phyloP scores from a whole-genome alignment of 257 asterid genomes.

The Parsonsia alboflavescens region DNA sequence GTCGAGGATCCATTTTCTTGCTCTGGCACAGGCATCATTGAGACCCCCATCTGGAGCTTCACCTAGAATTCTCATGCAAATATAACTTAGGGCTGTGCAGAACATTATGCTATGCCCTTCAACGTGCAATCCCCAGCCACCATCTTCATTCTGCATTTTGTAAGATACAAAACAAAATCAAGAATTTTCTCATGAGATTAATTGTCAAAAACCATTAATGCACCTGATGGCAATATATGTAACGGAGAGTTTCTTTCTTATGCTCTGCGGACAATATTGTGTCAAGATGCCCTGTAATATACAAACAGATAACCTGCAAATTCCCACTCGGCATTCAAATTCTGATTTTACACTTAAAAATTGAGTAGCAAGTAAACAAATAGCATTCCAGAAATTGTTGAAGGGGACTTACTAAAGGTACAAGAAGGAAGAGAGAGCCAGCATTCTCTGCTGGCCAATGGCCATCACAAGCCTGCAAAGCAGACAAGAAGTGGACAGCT shows the following conservation, averaged over 20 bases:
- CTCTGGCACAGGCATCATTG: too few species aligned
- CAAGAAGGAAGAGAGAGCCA: constrained; percentile 78
- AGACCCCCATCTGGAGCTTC: too few species aligned
- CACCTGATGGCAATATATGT: constrained; percentile 35
- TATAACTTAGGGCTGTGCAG: too few species aligned
- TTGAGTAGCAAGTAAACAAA: not conserved
- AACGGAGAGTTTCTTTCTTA: constrained; percentile 28
- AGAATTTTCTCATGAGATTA: too few species aligned
- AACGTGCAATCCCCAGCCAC: too few species aligned
- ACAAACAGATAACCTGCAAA: constrained; percentile 29
- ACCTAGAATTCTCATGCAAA: too few species aligned
- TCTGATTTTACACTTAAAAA: not conserved
- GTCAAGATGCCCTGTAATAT: constrained; percentile 6
- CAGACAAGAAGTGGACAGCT: constrained; percentile 62
- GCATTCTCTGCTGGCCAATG: constrained; percentile 94
- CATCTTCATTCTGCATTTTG: too few species aligned
- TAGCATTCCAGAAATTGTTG: too few species aligned
- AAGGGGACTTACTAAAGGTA: constrained; percentile 55
- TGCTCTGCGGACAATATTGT: constrained; percentile 16
- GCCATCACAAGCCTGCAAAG: constrained; percentile 81
- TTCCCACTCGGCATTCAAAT: not conserved
- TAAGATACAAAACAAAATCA: too few species aligned
- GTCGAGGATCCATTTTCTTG: too few species aligned
- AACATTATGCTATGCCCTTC: too few species aligned
- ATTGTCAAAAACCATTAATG: too few species aligned